phyloP scores from a whole-genome alignment of 1,139 yeast genomes.

The Geotrichum carabidarum region DNA sequence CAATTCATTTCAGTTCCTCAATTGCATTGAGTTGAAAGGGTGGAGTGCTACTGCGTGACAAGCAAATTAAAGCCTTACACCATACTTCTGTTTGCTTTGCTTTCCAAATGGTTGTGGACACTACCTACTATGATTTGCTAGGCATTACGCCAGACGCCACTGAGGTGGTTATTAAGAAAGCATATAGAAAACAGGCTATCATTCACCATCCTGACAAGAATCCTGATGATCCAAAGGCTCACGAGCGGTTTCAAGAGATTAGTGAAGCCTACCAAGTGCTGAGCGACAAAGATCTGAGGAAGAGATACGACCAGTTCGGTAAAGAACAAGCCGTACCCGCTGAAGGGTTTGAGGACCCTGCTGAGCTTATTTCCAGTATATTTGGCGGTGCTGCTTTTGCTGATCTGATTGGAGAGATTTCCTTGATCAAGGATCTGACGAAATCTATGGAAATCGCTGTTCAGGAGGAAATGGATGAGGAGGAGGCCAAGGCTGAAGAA shows the following conservation, averaged over 20 bases:
- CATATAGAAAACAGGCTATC: constrained; percentile 86
- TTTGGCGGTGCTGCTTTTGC: constrained; percentile 92
- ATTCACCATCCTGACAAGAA: constrained; percentile 92
- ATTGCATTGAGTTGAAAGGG: too few relatives aligned
- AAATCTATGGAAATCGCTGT: constrained; percentile 70
- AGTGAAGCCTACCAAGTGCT: constrained; percentile 50
- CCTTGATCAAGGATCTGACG: constrained; percentile 74
- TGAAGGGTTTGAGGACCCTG: constrained; percentile 85
- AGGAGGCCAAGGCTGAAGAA: constrained; percentile 15
- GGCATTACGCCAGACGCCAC: constrained; percentile 68
- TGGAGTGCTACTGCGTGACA: too few relatives aligned
- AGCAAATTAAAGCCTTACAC: not conserved
- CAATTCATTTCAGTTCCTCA: too few relatives aligned
- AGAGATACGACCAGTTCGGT: constrained; percentile 78
- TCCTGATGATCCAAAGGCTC: constrained; percentile 80
- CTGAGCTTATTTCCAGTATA: constrained; percentile 77
- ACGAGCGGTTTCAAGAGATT: constrained; percentile 51
- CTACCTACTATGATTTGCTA: constrained; percentile 77
- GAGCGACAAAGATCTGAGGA: constrained; percentile 66
- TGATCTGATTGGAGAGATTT: constrained; percentile 84
- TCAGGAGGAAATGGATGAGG: constrained; percentile 77
- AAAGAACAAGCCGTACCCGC: constrained; percentile 77
- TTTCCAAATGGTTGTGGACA: constrained; percentile 65
- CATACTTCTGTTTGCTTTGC: not conserved
- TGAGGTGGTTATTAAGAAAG: constrained; percentile 80